Percentiles rank a stretch among this genome's conserved stretches.
These are phyloP conservation scores for Lophium mytilinum DNA, from an alignment of 495 filamentous ascomycete genomes.

Conservation along the genomic window DNA sequence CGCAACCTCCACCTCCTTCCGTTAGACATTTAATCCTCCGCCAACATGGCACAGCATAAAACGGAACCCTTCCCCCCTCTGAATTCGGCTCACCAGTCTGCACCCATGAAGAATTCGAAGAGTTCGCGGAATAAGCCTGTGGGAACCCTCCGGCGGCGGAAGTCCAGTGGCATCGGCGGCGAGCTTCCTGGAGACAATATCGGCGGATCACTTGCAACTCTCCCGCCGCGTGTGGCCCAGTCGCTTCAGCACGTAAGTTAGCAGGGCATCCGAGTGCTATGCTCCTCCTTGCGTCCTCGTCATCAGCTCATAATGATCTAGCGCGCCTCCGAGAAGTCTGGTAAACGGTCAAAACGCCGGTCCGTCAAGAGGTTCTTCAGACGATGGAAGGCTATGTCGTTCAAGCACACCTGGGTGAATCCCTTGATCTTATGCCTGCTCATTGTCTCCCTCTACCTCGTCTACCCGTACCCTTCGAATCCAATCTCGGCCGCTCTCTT, in stretches of 20 bases:
- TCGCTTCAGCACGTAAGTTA: slow-evolving; percentile 1
- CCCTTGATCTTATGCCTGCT: slow-evolving; percentile 63
- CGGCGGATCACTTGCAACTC: slow-evolving; percentile 19
- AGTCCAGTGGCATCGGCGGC: slow-evolving; percentile 18
- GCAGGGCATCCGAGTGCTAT: background rate
- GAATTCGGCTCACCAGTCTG: background rate
- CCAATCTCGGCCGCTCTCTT: slow-evolving; percentile 82
- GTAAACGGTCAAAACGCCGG: slow-evolving; percentile 35
- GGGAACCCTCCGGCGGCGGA: slow-evolving; percentile 10
- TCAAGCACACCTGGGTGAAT: slow-evolving; percentile 47
- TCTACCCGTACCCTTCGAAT: slow-evolving; percentile 75
- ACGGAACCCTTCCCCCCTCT: slow-evolving; percentile 23
- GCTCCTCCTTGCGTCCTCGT: background rate
- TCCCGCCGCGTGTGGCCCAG: slow-evolving; percentile 1
- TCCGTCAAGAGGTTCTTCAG: slow-evolving; percentile 30
- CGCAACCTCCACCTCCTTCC: background rate
- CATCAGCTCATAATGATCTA: background rate
- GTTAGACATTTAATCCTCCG: background rate
- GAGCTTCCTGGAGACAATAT: slow-evolving; percentile 22
- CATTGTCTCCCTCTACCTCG: slow-evolving; percentile 58
- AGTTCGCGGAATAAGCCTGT: background rate
- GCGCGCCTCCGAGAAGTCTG: slow-evolving; percentile 16
- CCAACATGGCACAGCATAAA: slow-evolving; percentile 10
- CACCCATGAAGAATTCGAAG: background rate
- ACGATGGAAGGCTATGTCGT: slow-evolving; percentile 30